phyloP scores from a whole-genome alignment of 129 eudicot species.

The Pulicaria dysenterica region DNA sequence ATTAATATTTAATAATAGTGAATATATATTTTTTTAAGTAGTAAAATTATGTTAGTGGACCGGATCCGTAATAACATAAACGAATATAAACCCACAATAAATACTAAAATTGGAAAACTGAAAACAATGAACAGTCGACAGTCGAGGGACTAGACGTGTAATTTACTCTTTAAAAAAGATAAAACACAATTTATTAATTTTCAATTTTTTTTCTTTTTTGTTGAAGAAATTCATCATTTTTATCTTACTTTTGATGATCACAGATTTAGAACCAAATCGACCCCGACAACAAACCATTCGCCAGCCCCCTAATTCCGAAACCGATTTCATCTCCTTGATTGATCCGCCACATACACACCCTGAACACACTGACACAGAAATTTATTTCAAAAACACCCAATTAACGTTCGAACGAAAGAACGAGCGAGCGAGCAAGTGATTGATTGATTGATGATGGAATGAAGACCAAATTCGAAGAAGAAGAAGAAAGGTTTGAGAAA shows the following conservation, averaged over 20 bases:
- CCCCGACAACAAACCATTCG: conserved; percentile 21
- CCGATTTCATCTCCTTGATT: conserved; percentile 13
- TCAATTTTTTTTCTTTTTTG: background rate
- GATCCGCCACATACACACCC: conserved; percentile 31
- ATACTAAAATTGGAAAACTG: too few species aligned
- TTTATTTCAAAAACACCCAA: conserved; percentile 1
- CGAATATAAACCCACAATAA: too few species aligned
- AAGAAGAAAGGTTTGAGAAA: conserved; percentile 32
- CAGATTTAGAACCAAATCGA: conserved; percentile 31
- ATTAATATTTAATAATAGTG: too few species aligned
- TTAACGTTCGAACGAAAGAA: background rate
- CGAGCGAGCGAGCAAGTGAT: background rate
- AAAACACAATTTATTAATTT: too few species aligned
- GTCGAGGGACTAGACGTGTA: too few species aligned
- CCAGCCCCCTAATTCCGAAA: conserved; percentile 25
- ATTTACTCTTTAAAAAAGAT: too few species aligned
- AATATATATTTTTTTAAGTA: too few species aligned
- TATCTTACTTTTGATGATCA: conserved; percentile 7
- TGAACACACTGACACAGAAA: background rate
- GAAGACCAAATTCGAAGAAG: conserved; percentile 45
- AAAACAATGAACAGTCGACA: too few species aligned
- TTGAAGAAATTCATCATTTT: background rate
- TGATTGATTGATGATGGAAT: conserved; percentile 45
- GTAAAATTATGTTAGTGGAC: too few species aligned
- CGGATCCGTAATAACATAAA: too few species aligned